Conservation (phyloP, 179 eudicot species). For the Heliamphora ciliata region DNA sequence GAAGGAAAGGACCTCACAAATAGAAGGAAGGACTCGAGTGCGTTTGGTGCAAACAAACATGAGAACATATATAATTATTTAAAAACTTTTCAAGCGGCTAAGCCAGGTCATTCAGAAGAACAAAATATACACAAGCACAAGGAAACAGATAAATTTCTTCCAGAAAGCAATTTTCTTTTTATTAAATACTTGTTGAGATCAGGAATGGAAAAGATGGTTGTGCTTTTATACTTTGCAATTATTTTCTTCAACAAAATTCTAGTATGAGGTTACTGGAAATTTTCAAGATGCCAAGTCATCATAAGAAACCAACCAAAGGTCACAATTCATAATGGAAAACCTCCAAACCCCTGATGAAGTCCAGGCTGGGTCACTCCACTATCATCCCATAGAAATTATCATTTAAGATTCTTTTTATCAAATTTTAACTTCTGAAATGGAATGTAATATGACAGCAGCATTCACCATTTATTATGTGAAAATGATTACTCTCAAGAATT, state of each 20-base stretch:
- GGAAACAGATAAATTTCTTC: background rate
- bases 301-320: background rate
- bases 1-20: background rate
- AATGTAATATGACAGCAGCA: background rate
- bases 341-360: background rate
- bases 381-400: background rate
- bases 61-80: background rate
- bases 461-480: slow-evolving; percentile 8
- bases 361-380: background rate
- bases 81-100: background rate
- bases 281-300: background rate
- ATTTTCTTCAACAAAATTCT: background rate
- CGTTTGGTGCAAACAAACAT: background rate
- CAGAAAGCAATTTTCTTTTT: background rate
- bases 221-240: background rate
- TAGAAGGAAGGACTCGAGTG: background rate
- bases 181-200: background rate
- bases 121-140: too few relatives aligned
- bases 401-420: background rate
- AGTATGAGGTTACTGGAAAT: background rate
- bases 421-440: background rate
- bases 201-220: background rate
- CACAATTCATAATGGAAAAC: slow-evolving; percentile 7
- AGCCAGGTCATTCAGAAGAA: too few relatives aligned
- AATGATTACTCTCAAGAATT: background rate